These are phyloP conservation scores for Sarcocystis neurona DNA, from an alignment of 169 alveolate species.

Conservation along the genomic window DNA sequence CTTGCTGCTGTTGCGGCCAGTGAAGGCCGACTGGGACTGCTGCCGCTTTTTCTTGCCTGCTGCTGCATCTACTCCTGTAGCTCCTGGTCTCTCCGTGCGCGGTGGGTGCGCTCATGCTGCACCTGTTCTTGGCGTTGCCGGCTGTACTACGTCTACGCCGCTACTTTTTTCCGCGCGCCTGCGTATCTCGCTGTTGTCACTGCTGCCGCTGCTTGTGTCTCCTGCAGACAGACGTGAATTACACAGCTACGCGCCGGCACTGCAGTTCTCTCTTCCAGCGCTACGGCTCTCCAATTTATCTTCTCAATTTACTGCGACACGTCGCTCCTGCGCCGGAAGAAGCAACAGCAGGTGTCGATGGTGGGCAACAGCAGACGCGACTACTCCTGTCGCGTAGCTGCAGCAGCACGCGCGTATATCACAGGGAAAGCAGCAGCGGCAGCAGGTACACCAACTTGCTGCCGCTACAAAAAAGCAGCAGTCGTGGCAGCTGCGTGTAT, in stretches of 20 bases:
- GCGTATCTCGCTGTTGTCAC: too few species aligned
- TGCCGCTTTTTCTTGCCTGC: not conserved
- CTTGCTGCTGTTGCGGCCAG: not conserved
- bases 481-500: constrained; percentile 7
- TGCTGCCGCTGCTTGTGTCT: not conserved
- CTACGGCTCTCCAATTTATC: constrained; percentile 25
- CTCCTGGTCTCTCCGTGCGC: too few species aligned
- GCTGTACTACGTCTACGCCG: too few species aligned
- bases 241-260: constrained; percentile 30
- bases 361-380: too few species aligned
- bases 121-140: too few species aligned
- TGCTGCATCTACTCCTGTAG: not conserved
- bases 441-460: not conserved
- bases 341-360: too few species aligned
- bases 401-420: not conserved
- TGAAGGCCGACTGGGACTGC: not conserved
- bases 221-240: constrained; percentile 35
- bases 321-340: not conserved
- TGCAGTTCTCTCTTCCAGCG: constrained; percentile 24
- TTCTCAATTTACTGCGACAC: constrained; percentile 21
- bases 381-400: too few species aligned
- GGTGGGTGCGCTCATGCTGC: too few species aligned
- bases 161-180: too few species aligned
- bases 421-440: not conserved
- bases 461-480: constrained; percentile 3